Evolutionary conservation across 495 filamentous ascomycete genomes (phyloP).

Genomic region (Tuber indicum): DNA sequence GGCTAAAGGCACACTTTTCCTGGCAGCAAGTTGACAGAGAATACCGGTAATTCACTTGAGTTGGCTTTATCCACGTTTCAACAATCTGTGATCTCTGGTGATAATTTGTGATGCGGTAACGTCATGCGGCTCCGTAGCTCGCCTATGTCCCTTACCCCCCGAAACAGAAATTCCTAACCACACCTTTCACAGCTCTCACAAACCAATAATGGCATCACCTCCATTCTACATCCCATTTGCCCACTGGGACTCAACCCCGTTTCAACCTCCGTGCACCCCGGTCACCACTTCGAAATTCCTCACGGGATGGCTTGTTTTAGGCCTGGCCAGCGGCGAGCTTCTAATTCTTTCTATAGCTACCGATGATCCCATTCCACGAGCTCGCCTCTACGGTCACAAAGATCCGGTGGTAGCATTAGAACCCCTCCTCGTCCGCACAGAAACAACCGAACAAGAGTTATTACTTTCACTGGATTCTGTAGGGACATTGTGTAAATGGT

Average conservation of each 20-base stretch:
- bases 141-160: neutral
- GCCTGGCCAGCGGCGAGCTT: constrained; percentile 32
- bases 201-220: constrained; percentile 29
- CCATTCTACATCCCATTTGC: constrained; percentile 36
- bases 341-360: constrained; percentile 18
- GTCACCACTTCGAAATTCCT: constrained; percentile 28
- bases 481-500: constrained; percentile 30
- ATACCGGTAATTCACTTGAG: neutral
- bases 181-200: constrained; percentile 11
- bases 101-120: neutral
- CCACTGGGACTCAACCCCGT: constrained; percentile 29
- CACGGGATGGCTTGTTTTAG: constrained; percentile 25
- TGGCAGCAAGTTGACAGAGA: neutral
- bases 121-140: constrained; percentile 23
- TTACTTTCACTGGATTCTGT: constrained; percentile 25
- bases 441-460: constrained; percentile 11
- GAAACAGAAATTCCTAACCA: constrained; percentile 23
- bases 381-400: constrained; percentile 26
- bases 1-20: too few species aligned
- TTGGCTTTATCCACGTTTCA: neutral
- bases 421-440: constrained; percentile 6
- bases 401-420: constrained; percentile 26
- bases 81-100: neutral
- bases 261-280: constrained; percentile 10
- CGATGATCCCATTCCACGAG: constrained; percentile 10